Evolutionary conservation across 306 rosid species (phyloP), one percentile per base, ranked within the genome.

Genomic region (Medicago truncatula): DNA sequence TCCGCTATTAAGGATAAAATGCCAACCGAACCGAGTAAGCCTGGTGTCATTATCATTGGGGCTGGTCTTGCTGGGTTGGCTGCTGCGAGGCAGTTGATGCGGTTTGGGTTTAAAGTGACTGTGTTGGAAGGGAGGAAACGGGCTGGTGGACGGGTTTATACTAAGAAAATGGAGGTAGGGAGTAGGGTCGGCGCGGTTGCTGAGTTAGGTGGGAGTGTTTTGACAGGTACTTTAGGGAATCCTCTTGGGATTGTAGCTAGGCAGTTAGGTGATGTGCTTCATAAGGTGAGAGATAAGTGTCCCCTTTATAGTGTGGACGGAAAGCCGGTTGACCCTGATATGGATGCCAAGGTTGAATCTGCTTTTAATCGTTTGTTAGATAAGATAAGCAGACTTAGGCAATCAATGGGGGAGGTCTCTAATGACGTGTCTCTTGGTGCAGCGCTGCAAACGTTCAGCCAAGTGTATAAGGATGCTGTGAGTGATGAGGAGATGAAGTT

Each of bases 401-500:
- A 92, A 85, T 82, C 78, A 31, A 92, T 95, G 97, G 97, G 97
- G 9, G 97, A 89, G 67, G 97, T 95, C n/a, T 90, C 97, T 21
- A 91, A 89, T 7, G 99, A 95, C 43, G 97, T 89, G 81, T 95
- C 97, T 13, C 97, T 95, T n/a, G 97, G 99, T 57, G 93, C 97
- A 2, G 97, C 99, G 3, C 70, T 95, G 83, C 97, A 95, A 67
- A 90, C 97, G 0, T 95, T 95, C 36, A 70, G 93, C 83, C 91
- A 92, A 85, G 92, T 80, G 5, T 80, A 76, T 71, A 92, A 88
- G 76, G 91, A 91, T 65, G 88, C 90, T 3, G 91, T 87, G 60
- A 85, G 82, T 71, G 85, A 83, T 64, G 97, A 95, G 87, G 97
- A 92, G 86, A 80, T 88, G 82, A 90, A 86, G 83, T 85, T 95